Conservation (phyloP, 2,329 filamentous ascomycete species). For the Pseudopithomyces chartarum region DNA sequence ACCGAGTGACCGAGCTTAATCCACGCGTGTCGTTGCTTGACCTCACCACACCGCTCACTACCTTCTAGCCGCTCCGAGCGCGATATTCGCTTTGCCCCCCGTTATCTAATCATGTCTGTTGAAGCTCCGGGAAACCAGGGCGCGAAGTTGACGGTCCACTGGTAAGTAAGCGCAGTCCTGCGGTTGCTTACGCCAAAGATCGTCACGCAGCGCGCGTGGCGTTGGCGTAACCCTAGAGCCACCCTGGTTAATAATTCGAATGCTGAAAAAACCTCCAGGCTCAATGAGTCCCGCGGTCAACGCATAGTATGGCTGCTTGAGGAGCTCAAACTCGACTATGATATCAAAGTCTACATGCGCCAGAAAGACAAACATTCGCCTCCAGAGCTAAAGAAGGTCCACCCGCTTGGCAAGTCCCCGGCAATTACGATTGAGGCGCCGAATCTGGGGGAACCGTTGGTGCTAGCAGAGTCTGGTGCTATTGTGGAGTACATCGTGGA, state of each 20-base stretch:
- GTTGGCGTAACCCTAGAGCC: background rate
- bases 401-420: constrained; percentile 87
- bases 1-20: background rate
- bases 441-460: constrained; percentile 54
- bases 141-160: constrained; percentile 43
- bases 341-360: constrained; percentile 80
- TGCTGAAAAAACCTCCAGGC: constrained; percentile 59
- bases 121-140: constrained; percentile 31
- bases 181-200: constrained; percentile 13
- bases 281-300: constrained; percentile 81
- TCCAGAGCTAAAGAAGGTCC: constrained; percentile 74
- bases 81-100: background rate
- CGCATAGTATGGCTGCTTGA: constrained; percentile 86
- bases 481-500: constrained; percentile 85
- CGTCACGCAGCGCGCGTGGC: background rate
- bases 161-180: constrained; percentile 27
- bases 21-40: background rate
- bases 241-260: background rate
- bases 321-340: constrained; percentile 78
- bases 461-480: constrained; percentile 80
- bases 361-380: constrained; percentile 70
- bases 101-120: constrained; percentile 13
- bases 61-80: background rate
- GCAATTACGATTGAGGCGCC: constrained; percentile 68
- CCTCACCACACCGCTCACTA: background rate